Base-by-base conservation (phyloP, 208 protist species). In the Leishmania mexicana region DNA sequence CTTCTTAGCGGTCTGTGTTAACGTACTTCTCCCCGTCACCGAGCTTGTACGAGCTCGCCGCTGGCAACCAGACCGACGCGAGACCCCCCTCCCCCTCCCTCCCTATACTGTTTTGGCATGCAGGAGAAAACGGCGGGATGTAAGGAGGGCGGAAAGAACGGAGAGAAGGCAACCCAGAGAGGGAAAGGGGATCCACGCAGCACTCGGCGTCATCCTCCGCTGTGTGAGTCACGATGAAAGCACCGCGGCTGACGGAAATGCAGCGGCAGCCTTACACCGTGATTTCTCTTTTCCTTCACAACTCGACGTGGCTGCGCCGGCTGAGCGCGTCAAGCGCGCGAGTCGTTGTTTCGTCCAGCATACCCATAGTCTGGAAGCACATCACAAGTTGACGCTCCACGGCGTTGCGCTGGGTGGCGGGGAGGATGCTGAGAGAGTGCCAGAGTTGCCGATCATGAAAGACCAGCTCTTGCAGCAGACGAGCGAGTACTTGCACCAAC, bases 391-490 rank as follows among this genome's bases (percentile, higher is more conserved):
- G 73, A 11, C 73, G 78, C 67, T 86, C 77, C 38, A 96, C 92
- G 28, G 57, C 75, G 35, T 92, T 83, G 28, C 90, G 88, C 77
- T 85, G 75, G 45, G 47, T 67, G 24, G 75, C 64, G 13, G 74
- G 85, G 53, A 88, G 78, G 19, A 67, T 35, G 71, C 89, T 88
- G 70, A 96, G 49, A 38, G 87, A 85, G 31, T 86, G 79, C 88
- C 92, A 93, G 58, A 95, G 74, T 4, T 74, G 17, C 13, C 83
- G 76, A 82, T 95, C 92, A n/a, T 90, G 80, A 58, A 96, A 65
- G 2, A 96, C 38, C 35, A 95, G 28, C 53, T 89, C 86, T n/a
- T 87, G 89, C 21, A 94, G 74, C 11, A 95, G 76, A n/a, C 80
- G 83, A 11, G 85, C 79, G 7, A 87, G 58, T 15, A 85, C 68